Conservation (phyloP, 2,329 filamentous ascomycete genomes). For the Arthrobotrys entomopaga region DNA sequence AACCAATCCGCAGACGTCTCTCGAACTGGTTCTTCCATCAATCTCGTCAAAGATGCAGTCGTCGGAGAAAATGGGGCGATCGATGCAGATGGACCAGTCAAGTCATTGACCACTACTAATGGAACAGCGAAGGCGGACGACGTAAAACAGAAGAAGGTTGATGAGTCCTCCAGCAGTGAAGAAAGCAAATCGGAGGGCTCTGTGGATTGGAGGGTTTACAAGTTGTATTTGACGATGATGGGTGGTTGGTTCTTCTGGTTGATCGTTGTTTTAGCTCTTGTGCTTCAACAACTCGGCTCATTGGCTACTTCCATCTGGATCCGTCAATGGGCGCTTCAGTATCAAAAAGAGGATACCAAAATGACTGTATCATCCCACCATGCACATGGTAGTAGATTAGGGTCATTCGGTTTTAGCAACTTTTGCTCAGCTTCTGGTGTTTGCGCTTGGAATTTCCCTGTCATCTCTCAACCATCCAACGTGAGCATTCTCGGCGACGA, state of each 20-base stretch:
- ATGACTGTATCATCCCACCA: slow-evolving; percentile 35
- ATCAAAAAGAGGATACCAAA: slow-evolving; percentile 38
- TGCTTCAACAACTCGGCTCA: slow-evolving; percentile 81
- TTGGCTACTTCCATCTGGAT: slow-evolving; percentile 96
- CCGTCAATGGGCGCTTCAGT: slow-evolving; percentile 71
- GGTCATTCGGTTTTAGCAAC: slow-evolving; percentile 38
- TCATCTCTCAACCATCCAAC: slow-evolving; percentile 33
- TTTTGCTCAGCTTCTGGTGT: slow-evolving; percentile 63
- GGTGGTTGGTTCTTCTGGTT: slow-evolving; percentile 97
- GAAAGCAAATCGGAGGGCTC: slow-evolving; percentile 86
- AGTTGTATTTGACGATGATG: slow-evolving; percentile 88
- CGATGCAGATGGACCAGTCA: slow-evolving; percentile 30
- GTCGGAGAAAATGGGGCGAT: slow-evolving; percentile 24
- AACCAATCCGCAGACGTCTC: slow-evolving; percentile 77
- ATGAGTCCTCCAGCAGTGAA: slow-evolving; percentile 65
- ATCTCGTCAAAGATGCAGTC: slow-evolving; percentile 30
- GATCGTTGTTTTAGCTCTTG: slow-evolving; percentile 77
- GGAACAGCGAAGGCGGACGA: slow-evolving; percentile 62
- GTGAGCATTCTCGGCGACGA: slow-evolving; percentile 62
- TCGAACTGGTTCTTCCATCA: slow-evolving; percentile 64
- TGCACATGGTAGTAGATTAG: slow-evolving; percentile 63
- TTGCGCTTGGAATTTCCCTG: slow-evolving; percentile 65
- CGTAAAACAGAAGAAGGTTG: slow-evolving; percentile 64
- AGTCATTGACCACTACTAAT: slow-evolving; percentile 50
- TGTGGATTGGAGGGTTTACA: slow-evolving; percentile 86